Conservation (phyloP, 2,329 filamentous ascomycete genomes). For the Teratosphaeria viscida region DNA sequence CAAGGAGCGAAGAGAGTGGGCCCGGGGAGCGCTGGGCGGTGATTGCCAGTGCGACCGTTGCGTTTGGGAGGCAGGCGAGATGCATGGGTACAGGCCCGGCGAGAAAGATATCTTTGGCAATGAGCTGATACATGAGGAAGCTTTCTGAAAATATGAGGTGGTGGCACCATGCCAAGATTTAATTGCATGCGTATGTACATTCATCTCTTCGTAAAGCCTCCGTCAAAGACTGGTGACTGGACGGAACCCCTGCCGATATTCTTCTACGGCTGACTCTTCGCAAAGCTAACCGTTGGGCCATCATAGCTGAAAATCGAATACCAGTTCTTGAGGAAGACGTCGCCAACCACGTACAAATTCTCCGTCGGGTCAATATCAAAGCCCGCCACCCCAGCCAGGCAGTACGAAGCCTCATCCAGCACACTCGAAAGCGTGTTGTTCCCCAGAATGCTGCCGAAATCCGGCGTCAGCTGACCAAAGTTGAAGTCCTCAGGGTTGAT, state of each 20-base stretch:
- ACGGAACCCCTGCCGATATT: background rate
- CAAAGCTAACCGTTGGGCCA: constrained; percentile 13
- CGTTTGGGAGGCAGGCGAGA: constrained; percentile 48
- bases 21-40: constrained; percentile 74
- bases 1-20: constrained; percentile 77
- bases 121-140: background rate
- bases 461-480: constrained; percentile 9
- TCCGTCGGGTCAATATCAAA: constrained; percentile 11
- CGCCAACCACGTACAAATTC: constrained; percentile 15
- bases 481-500: constrained; percentile 12
- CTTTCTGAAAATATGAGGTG: background rate
- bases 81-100: background rate
- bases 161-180: background rate
- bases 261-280: constrained; percentile 5
- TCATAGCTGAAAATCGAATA: constrained; percentile 13
- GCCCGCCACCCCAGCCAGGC: constrained; percentile 12
- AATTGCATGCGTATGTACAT: background rate
- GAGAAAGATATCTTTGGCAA: background rate
- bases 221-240: background rate
- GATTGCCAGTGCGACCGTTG: constrained; percentile 81
- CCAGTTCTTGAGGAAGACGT: constrained; percentile 18
- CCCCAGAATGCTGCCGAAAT: constrained; percentile 7
- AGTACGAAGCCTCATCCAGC: constrained; percentile 4
- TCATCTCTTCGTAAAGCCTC: background rate
- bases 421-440: constrained; percentile 4